Percentiles rank a stretch among this genome's conserved stretches.
These are phyloP conservation scores for Pseudoperonospora humuli DNA, from an alignment of 352 stramenopile species.

Conservation along the genomic window DNA sequence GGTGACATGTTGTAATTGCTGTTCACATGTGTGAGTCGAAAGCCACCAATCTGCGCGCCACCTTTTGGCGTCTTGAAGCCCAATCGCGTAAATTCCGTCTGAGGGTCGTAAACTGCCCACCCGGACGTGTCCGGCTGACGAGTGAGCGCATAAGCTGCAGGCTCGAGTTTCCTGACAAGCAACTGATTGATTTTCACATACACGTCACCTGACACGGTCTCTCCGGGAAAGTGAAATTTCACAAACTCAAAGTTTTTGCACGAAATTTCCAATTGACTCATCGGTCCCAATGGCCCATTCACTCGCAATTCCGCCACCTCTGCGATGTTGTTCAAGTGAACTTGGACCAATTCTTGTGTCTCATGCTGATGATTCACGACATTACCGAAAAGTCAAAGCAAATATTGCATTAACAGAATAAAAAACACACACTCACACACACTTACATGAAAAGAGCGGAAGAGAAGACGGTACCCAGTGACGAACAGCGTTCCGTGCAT, in stretches of 20 bases:
- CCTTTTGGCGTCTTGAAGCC: slow-evolving; percentile 40
- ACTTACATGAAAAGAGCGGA: slow-evolving; percentile 62
- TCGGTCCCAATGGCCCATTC: slow-evolving; percentile 30
- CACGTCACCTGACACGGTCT: slow-evolving; percentile 51
- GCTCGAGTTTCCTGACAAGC: slow-evolving; percentile 38
- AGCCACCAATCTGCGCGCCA: slow-evolving; percentile 36
- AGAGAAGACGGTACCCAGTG: slow-evolving; percentile 63
- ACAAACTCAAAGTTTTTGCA: slow-evolving; percentile 85
- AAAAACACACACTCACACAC: slow-evolving; percentile 1
- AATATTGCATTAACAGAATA: slow-evolving; percentile 1
- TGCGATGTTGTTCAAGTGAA: slow-evolving; percentile 68
- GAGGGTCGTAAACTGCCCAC: slow-evolving; percentile 49
- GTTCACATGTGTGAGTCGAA: slow-evolving; percentile 62
- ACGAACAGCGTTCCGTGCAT: slow-evolving; percentile 69
- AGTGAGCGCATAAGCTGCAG: slow-evolving; percentile 43
- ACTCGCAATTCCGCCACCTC: slow-evolving; percentile 58
- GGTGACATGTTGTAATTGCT: slow-evolving; percentile 72
- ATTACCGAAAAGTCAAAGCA: background rate
- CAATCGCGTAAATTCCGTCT: slow-evolving; percentile 52
- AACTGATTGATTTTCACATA: slow-evolving; percentile 65
- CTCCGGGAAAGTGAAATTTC: slow-evolving; percentile 66
- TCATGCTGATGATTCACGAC: slow-evolving; percentile 16
- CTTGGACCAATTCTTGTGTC: slow-evolving; percentile 46
- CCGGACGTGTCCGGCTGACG: slow-evolving; percentile 33
- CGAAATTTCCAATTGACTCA: slow-evolving; percentile 71